A percentile compares a stretch with the other conserved stretches of the same genome.
phyloP scores from a whole-genome alignment of 164 flowering plant species.

The Hamamelis virginiana region DNA sequence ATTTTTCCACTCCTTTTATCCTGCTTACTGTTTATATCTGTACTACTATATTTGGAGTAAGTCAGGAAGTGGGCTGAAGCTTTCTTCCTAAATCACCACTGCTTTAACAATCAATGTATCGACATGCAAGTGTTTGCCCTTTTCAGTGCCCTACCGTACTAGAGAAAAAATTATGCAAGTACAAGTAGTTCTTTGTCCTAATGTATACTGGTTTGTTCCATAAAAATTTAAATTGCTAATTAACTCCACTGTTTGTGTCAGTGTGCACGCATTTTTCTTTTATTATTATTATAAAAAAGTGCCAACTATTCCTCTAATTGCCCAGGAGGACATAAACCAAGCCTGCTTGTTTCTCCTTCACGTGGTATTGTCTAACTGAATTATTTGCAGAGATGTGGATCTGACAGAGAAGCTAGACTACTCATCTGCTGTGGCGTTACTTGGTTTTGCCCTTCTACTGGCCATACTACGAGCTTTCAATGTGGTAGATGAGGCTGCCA shows the following conservation, averaged over 20 bases:
- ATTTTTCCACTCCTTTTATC: not conserved
- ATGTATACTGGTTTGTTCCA: not conserved
- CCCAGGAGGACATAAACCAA: not conserved
- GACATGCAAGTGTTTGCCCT: not conserved
- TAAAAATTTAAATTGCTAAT: not conserved
- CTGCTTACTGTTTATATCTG: not conserved
- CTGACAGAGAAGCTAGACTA: slow-evolving; percentile 76
- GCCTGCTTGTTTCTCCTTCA: not conserved
- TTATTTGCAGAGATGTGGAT: slow-evolving; percentile 68
- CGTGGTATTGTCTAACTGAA: not conserved
- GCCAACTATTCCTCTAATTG: not conserved
- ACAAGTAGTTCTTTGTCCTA: not conserved
- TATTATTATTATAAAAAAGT: not conserved
- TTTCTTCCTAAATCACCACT: not conserved
- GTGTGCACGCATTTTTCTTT: not conserved
- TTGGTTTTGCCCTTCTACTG: slow-evolving; percentile 68
- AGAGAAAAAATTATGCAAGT: not conserved
- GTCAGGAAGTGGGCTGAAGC: not conserved
- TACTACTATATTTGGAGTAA: not conserved
- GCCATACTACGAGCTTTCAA: slow-evolving; percentile 60
- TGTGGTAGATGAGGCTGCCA: slow-evolving; percentile 72
- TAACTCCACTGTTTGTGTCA: not conserved
- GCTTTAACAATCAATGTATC: not conserved
- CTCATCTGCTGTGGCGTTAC: slow-evolving; percentile 76
- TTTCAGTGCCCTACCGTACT: not conserved